Evolutionary conservation across 148 eudicot genomes (phyloP).

Genomic region (Salicornia ramosissima): DNA sequence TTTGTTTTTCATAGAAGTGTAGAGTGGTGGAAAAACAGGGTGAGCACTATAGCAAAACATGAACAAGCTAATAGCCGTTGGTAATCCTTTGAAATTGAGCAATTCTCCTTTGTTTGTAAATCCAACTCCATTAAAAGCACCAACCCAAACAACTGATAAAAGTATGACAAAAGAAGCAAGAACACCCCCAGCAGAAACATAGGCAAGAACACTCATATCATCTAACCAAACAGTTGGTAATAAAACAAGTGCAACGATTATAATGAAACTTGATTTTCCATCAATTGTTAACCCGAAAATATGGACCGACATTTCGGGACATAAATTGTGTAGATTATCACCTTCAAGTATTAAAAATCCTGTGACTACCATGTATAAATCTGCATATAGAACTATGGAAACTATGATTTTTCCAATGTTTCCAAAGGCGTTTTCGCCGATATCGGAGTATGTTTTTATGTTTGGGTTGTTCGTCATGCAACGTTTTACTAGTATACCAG

Average conservation of each 20-base stretch:
- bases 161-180: slow-evolving; percentile 40
- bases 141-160: slow-evolving; percentile 40
- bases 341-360: neutral
- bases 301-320: neutral
- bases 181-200: neutral
- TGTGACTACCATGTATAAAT: neutral
- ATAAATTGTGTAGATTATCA: slow-evolving; percentile 1
- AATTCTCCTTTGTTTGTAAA: slow-evolving; percentile 41
- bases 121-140: slow-evolving; percentile 47
- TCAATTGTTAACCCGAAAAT: neutral
- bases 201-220: neutral
- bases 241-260: neutral
- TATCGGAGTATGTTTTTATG: neutral
- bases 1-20: slow-evolving; percentile 53
- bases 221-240: neutral
- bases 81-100: slow-evolving; percentile 38
- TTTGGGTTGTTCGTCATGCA: neutral
- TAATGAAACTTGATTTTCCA: slow-evolving; percentile 2
- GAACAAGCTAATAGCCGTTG: slow-evolving; percentile 49
- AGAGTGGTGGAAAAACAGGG: slow-evolving; percentile 55
- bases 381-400: neutral
- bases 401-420: neutral
- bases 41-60: slow-evolving; percentile 65
- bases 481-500: neutral
- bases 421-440: neutral